Evolutionary conservation across 2,329 filamentous ascomycete species (phyloP).

Genomic region (Epicoccum sorghinum): DNA sequence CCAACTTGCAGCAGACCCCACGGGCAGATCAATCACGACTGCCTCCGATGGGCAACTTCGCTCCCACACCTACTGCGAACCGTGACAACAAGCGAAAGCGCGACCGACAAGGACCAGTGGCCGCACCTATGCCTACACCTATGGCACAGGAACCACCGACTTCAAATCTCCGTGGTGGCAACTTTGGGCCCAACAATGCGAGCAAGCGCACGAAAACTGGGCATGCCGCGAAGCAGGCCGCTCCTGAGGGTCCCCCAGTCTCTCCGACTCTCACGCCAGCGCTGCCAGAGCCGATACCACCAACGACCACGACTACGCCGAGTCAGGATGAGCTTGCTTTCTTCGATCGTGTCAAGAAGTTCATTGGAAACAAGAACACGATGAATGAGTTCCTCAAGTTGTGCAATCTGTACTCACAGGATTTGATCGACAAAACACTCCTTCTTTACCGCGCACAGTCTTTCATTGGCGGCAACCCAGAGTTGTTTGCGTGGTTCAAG

Average conservation of each 20-base stretch:
- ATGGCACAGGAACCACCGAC: conserved; percentile 43
- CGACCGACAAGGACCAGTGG: conserved; percentile 62
- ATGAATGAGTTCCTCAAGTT: conserved; percentile 98
- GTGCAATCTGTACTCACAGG: conserved; percentile 92
- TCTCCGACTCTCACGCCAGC: conserved; percentile 89
- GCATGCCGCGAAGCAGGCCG: conserved; percentile 62
- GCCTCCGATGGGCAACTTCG: conserved; percentile 94
- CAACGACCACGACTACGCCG: conserved; percentile 73
- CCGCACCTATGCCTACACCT: conserved; percentile 41
- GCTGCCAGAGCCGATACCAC: conserved; percentile 84
- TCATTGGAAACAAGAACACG: conserved; percentile 86
- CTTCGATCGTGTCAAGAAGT: conserved; percentile 97
- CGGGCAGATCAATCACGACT: conserved; percentile 59
- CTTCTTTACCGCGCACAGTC: conserved; percentile 80
- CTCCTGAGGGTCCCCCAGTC: conserved; percentile 65
- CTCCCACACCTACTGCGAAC: conserved; percentile 78
- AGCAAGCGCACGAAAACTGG: conserved; percentile 75
- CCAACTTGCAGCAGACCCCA: conserved; percentile 57
- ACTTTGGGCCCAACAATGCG: conserved; percentile 35
- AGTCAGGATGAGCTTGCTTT: conserved; percentile 87
- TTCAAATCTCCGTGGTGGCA: conserved; percentile 36
- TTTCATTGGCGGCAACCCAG: conserved; percentile 87
- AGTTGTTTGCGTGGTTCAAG: conserved; percentile 89
- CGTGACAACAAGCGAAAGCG: conserved; percentile 90
- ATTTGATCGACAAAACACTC: conserved; percentile 84